Conservation (phyloP, 2,329 filamentous ascomycete species). For the Fusarium veterinarium region DNA sequence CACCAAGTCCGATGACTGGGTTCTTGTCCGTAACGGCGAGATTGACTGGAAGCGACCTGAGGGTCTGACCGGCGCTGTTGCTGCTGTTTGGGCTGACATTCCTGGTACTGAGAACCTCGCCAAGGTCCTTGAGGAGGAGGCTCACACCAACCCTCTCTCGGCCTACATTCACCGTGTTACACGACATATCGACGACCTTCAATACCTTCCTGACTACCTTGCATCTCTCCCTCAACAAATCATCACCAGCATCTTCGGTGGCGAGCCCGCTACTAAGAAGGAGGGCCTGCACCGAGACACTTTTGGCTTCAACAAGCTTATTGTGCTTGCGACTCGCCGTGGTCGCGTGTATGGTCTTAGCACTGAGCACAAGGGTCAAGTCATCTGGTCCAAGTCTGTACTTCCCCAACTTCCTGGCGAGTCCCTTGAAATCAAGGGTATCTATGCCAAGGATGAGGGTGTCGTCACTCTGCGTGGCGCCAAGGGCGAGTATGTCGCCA, state of each 20-base stretch:
- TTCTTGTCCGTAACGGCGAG: conserved; percentile 84
- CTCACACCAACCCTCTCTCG: conserved; percentile 79
- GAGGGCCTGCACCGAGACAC: conserved; percentile 71
- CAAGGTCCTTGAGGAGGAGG: conserved; percentile 85
- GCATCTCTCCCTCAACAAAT: conserved; percentile 76
- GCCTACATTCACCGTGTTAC: conserved; percentile 91
- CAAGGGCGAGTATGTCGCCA: conserved; percentile 70
- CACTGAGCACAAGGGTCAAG: conserved; percentile 75
- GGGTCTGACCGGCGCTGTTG: conserved; percentile 80
- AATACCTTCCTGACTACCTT: conserved; percentile 80
- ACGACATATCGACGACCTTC: conserved; percentile 82
- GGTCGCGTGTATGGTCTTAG: conserved; percentile 86
- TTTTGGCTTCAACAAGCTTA: conserved; percentile 90
- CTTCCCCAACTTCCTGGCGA: conserved; percentile 66
- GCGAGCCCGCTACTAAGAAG: conserved; percentile 58
- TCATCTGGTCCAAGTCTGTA: conserved; percentile 80
- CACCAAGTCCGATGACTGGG: conserved; percentile 78
- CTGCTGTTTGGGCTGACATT: conserved; percentile 83
- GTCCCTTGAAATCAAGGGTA: conserved; percentile 74
- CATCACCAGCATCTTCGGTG: conserved; percentile 71
- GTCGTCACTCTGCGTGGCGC: conserved; percentile 68
- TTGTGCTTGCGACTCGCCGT: conserved; percentile 81
- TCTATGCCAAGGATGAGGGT: conserved; percentile 70
- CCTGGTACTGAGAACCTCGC: conserved; percentile 79
- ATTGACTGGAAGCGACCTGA: conserved; percentile 84